phyloP scores from a whole-genome alignment of 305 asterid genomes.

The Caryopteris hybrid region DNA sequence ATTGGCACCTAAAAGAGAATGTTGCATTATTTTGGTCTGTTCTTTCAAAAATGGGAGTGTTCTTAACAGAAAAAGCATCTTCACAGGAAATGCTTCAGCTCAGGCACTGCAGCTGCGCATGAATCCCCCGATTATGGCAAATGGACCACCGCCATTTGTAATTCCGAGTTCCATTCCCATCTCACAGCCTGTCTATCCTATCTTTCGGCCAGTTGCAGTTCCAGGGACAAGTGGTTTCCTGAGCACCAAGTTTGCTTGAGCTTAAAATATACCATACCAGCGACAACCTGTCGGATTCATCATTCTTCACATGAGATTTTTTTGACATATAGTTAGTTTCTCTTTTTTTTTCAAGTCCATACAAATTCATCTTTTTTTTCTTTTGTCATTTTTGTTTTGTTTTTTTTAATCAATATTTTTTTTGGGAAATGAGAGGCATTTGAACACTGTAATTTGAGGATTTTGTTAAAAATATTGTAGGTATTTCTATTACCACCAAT shows the following conservation, averaged over 20 bases:
- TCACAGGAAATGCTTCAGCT: constrained; percentile 51
- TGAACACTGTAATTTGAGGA: constrained; percentile 4
- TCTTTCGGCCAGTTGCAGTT: constrained; percentile 42
- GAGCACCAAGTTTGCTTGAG: constrained; percentile 42
- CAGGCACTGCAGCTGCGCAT: constrained; percentile 59
- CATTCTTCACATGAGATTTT: constrained; percentile 22
- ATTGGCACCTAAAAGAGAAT: background rate
- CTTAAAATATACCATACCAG: background rate
- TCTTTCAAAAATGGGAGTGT: background rate
- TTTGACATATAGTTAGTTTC: constrained; percentile 16
- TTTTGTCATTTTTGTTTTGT: background rate
- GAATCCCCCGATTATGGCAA: constrained; percentile 48
- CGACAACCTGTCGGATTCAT: constrained; percentile 1
- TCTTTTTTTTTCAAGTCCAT: constrained; percentile 5
- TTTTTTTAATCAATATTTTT: background rate
- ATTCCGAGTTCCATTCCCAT: constrained; percentile 51
- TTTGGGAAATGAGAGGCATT: constrained; percentile 5
- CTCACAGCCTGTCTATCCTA: constrained; percentile 48
- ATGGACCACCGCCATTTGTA: constrained; percentile 43
- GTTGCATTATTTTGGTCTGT: background rate
- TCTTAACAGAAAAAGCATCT: constrained; percentile 8
- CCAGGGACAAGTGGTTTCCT: constrained; percentile 46
- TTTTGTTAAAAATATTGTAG: constrained; percentile 1
- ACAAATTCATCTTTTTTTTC: background rate
- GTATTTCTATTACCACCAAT: background rate